Conservation (phyloP, 495 filamentous ascomycete genomes). For the Daldinia caldariorum region DNA sequence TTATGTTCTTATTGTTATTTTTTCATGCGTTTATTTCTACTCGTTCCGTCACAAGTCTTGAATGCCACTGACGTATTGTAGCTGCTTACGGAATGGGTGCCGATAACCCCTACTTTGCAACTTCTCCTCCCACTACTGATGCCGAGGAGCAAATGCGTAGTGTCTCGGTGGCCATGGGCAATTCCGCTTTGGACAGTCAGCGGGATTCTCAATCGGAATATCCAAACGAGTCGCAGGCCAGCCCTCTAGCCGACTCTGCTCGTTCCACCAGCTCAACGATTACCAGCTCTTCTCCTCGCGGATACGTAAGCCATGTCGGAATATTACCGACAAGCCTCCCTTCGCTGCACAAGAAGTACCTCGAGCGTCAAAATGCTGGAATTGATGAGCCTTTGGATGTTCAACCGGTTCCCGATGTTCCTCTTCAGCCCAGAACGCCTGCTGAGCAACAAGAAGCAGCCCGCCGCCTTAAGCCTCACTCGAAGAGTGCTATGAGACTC, state of each 20-base stretch:
- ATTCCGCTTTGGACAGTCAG: slow-evolving; percentile 18
- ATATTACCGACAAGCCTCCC: slow-evolving; percentile 91
- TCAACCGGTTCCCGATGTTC: slow-evolving; percentile 58
- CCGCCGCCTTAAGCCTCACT: slow-evolving; percentile 81
- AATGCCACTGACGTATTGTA: slow-evolving; percentile 23
- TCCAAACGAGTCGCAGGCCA: slow-evolving; percentile 41
- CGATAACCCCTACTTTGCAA: slow-evolving; percentile 53
- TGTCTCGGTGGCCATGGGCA: slow-evolving; percentile 37
- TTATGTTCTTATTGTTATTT: background rate
- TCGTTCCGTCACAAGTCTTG: background rate
- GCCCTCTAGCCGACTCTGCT: slow-evolving; percentile 50
- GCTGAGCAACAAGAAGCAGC: slow-evolving; percentile 81
- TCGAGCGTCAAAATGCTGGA: slow-evolving; percentile 73
- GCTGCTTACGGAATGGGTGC: slow-evolving; percentile 48
- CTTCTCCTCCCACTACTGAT: slow-evolving; percentile 49
- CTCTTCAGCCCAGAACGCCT: slow-evolving; percentile 63
- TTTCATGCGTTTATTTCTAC: background rate
- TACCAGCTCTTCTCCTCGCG: slow-evolving; percentile 57
- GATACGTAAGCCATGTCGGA: slow-evolving; percentile 81
- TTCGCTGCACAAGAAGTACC: slow-evolving; percentile 86
- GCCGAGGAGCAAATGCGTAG: slow-evolving; percentile 47
- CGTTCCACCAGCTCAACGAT: slow-evolving; percentile 56
- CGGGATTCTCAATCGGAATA: slow-evolving; percentile 21
- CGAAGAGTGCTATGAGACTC: slow-evolving; percentile 66
- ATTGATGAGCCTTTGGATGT: slow-evolving; percentile 51